A percentile compares a stretch with the other conserved stretches of the same genome.
Conservation (phyloP, 208 protist species). For the Lotmaria passim region DNA sequence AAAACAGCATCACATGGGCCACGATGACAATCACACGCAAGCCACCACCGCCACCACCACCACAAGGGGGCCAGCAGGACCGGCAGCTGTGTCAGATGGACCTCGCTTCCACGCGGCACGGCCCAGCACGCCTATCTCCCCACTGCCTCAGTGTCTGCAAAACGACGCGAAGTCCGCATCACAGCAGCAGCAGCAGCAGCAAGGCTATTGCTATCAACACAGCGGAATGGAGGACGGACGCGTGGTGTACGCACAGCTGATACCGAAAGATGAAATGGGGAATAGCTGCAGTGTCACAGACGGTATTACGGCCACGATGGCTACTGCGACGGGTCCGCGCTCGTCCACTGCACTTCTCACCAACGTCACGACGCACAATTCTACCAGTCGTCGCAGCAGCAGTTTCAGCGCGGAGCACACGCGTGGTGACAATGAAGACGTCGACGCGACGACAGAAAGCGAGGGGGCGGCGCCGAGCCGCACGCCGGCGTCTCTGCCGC, state of each 20-base stretch:
- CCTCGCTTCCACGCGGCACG: too few species aligned
- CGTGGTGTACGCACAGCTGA: background rate
- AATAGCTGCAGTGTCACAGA: background rate
- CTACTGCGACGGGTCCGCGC: background rate
- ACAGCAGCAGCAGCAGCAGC: background rate
- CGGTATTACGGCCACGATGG: background rate
- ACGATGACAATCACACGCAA: background rate
- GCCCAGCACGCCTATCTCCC: too few species aligned
- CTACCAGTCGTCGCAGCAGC: slow-evolving; percentile 1
- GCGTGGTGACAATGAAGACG: background rate
- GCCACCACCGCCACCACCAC: background rate
- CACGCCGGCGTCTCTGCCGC: too few species aligned
- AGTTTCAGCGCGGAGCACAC: background rate
- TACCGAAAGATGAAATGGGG: background rate
- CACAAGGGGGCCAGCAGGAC: too few species aligned
- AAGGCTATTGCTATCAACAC: background rate
- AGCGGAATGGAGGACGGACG: background rate
- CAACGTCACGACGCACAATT: background rate
- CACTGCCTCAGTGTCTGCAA: too few species aligned
- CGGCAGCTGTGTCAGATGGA: too few species aligned
- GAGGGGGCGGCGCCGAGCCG: too few species aligned
- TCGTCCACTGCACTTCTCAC: background rate
- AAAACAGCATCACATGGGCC: background rate
- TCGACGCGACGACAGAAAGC: too few species aligned
- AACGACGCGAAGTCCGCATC: too few species aligned